A percentile compares a stretch with the other conserved stretches of the same genome.
Evolutionary conservation across 805 yeast genomes (phyloP).

Genomic region (Zygosaccharomyces lentus): DNA sequence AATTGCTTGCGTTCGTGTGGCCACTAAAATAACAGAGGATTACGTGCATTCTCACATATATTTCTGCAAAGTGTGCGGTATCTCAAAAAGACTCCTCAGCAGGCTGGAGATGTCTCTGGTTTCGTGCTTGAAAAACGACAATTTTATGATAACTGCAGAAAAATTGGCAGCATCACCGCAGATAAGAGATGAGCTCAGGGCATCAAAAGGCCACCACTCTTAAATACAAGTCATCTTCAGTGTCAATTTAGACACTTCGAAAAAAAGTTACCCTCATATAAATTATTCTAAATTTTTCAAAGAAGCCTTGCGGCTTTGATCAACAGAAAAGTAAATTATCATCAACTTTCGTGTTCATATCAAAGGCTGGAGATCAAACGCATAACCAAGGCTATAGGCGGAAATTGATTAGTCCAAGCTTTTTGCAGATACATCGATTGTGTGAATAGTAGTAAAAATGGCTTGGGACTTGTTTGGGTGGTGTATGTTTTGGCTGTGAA

Average conservation of each 20-base stretch:
- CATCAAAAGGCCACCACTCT: background rate
- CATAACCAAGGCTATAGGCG: background rate
- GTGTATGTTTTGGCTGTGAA: slow-evolving; percentile 25
- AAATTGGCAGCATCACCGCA: slow-evolving; percentile 16
- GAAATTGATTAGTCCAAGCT: background rate
- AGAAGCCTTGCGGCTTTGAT: slow-evolving; percentile 3
- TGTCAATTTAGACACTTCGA: background rate
- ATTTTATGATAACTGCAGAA: slow-evolving; percentile 19
- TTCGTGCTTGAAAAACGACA: slow-evolving; percentile 18
- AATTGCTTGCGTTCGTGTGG: slow-evolving; percentile 42
- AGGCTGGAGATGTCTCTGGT: slow-evolving; percentile 28
- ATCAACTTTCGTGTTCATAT: slow-evolving; percentile 2
- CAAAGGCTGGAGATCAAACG: background rate
- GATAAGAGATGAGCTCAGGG: slow-evolving; percentile 16
- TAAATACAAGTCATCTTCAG: background rate
- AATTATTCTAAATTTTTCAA: background rate
- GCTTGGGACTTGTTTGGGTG: slow-evolving; percentile 36
- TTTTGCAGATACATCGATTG: background rate
- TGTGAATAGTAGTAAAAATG: slow-evolving; percentile 5
- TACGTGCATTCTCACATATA: slow-evolving; percentile 42
- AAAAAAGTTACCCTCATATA: background rate
- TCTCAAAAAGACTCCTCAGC: slow-evolving; percentile 32
- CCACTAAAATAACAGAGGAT: slow-evolving; percentile 48
- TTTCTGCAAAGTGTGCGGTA: slow-evolving; percentile 47
- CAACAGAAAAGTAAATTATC: background rate